Evolutionary conservation across 2,329 filamentous ascomycete species (phyloP).

Genomic region (Cercospora sp.): DNA sequence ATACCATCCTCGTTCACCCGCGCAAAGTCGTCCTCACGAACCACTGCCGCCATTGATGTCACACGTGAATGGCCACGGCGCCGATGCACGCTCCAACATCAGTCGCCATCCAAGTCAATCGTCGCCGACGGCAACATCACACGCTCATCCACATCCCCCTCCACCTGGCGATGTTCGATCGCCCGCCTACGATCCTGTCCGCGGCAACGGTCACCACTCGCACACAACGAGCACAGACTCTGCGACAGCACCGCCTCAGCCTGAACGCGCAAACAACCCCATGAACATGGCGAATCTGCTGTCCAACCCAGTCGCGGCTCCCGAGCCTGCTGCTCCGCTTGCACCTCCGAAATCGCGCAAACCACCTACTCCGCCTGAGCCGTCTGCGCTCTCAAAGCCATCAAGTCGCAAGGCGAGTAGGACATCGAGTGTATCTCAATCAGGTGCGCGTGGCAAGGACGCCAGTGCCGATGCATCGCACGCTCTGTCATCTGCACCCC

Average conservation of each 20-base stretch:
- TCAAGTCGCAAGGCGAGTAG: constrained; percentile 32
- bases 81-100: constrained; percentile 23
- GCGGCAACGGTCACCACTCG: constrained; percentile 34
- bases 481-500: constrained; percentile 6
- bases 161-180: constrained; percentile 41
- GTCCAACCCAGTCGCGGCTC: constrained; percentile 54
- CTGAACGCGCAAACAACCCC: constrained; percentile 69
- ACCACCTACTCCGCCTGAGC: constrained; percentile 11
- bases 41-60: constrained; percentile 12
- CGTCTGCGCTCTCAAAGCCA: constrained; percentile 18
- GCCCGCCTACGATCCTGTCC: constrained; percentile 34
- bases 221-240: constrained; percentile 32
- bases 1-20: constrained; percentile 40
- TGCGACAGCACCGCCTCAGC: background rate
- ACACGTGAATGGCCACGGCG: constrained; percentile 32
- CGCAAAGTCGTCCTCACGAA: constrained; percentile 1
- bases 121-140: constrained; percentile 27
- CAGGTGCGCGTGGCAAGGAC: constrained; percentile 19
- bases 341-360: constrained; percentile 11
- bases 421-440: constrained; percentile 33
- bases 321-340: constrained; percentile 16
- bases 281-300: constrained; percentile 98
- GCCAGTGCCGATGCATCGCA: constrained; percentile 4
- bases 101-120: constrained; percentile 32
- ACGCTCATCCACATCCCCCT: constrained; percentile 32